Evolutionary conservation across 306 rosid species (phyloP).

Genomic region (Cyclanthera cordifolia): DNA sequence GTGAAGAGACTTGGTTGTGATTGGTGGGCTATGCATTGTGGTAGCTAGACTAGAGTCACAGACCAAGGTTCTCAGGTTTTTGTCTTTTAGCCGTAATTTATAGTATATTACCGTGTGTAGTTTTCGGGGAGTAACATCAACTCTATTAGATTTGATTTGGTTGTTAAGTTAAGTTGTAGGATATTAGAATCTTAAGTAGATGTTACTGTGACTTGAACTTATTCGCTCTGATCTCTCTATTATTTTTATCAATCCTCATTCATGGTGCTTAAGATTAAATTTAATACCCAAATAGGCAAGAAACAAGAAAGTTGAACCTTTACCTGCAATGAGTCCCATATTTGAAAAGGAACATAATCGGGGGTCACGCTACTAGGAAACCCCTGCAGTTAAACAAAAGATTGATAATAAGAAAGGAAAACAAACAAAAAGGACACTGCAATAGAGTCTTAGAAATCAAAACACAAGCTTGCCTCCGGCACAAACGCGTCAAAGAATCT

Average conservation of each 20-base stretch:
- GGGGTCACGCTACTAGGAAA: conserved; percentile 91
- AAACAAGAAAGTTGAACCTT: background rate
- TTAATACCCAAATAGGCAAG: background rate
- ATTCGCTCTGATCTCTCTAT: background rate
- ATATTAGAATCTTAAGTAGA: background rate
- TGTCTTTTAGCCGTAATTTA: too few relatives aligned
- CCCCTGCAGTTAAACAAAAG: conserved; percentile 37
- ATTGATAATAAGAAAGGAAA: background rate
- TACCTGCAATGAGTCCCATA: conserved; percentile 93
- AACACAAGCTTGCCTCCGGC: conserved; percentile 60
- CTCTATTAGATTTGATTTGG: background rate
- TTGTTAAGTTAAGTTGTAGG: background rate
- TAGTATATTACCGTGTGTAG: too few relatives aligned
- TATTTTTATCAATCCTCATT: background rate
- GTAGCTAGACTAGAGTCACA: too few relatives aligned
- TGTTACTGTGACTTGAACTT: too few relatives aligned
- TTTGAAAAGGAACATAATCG: conserved; percentile 86
- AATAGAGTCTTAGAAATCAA: background rate
- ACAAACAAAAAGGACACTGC: background rate
- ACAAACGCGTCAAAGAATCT: conserved; percentile 79
- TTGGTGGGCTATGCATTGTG: too few relatives aligned
- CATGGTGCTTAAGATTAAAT: background rate
- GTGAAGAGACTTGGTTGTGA: too few relatives aligned
- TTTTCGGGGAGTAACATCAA: too few relatives aligned
- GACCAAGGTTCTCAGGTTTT: too few relatives aligned